These are phyloP conservation scores for Canna indica DNA, from an alignment of 176 grass and related monocot genomes.

Conservation along the genomic window DNA sequence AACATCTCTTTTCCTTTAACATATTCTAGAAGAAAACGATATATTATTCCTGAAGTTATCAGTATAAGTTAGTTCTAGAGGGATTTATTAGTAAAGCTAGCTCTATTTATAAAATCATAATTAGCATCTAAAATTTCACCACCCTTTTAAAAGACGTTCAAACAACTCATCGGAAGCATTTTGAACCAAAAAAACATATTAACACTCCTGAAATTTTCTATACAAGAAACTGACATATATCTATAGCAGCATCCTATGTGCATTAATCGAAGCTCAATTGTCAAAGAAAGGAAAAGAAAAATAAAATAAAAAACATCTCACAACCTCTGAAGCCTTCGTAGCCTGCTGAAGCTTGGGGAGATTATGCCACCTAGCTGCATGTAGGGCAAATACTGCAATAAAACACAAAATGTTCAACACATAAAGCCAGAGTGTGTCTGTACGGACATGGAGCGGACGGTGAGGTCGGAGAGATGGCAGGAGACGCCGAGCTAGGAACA, in stretches of 20 bases:
- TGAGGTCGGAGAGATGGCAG: conserved; percentile 88
- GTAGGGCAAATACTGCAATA: conserved; percentile 64
- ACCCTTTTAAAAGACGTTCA: no score
- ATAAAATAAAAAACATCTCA: conserved; percentile 15
- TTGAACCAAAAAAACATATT: no score
- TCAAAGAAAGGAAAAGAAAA: background rate
- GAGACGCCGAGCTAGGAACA: conserved; percentile 83
- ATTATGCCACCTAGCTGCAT: conserved; percentile 93
- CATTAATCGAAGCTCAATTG: no score
- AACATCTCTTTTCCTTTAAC: no score
- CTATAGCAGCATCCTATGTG: background rate
- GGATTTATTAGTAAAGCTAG: no score
- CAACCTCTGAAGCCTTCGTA: conserved; percentile 75
- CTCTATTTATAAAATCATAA: no score
- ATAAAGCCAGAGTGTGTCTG: background rate
- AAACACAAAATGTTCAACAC: background rate
- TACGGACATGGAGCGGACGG: conserved; percentile 79
- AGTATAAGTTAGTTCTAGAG: no score
- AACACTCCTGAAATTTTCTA: no score
- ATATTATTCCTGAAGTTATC: no score
- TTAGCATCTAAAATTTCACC: no score
- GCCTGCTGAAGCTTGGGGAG: conserved; percentile 66
- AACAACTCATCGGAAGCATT: no score
- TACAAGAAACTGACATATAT: background rate
- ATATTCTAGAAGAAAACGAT: no score